Base-by-base conservation (phyloP, 164 flowering plant genomes). In the Cinnamomum chago region DNA sequence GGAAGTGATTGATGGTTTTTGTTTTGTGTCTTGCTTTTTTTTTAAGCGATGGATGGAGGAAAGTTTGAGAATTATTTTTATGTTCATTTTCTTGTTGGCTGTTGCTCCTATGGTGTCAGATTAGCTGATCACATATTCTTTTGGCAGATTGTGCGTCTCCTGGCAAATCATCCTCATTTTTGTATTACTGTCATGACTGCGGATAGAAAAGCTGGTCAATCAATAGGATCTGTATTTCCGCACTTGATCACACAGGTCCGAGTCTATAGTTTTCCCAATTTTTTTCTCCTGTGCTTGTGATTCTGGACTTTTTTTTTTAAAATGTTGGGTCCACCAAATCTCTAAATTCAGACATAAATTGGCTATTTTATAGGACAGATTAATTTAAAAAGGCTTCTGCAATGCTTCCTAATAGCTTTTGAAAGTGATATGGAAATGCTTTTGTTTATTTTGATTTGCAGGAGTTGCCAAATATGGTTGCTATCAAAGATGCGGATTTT, bases 131-230 rank as follows among this genome's bases (percentile, higher is more conserved):
- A 5, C 47, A 9, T 40, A 15, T 5, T 50, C n/a, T 50, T 30
- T 67, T 75, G 60, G 68, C 88, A 96, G 99, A 90, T 96, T 79
- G 84, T 92, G 47, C 87, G 98, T 27, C 90, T 96, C 71, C 81
- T 96, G 50, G 97, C 94, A 52, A 90, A 88, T 79, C 99, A 96
- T 87, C 97, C 97, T 7, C 81, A 87, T 71, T 91, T 90, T 81
- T 84, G 83, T 28, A 88, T 91, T 69, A 86, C 91, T 17, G 35
- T 96, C 81, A 86, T 96, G 97, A 96, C 98, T 74, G 99, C 98
- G 58, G 99, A 96, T 76, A 90, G 98, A 76, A 96, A 96, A 85
- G 99, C 99, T 74, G 99, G 99, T 33, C 95, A 90, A 76, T 83
- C 97, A 55, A 84, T 96, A 75, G 93, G 85, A 82, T 89, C 96